Evolutionary conservation across 106 monocot species (phyloP), one percentile per base, ranked within the genome.

Genomic region (Platanthera guangdongensis): DNA sequence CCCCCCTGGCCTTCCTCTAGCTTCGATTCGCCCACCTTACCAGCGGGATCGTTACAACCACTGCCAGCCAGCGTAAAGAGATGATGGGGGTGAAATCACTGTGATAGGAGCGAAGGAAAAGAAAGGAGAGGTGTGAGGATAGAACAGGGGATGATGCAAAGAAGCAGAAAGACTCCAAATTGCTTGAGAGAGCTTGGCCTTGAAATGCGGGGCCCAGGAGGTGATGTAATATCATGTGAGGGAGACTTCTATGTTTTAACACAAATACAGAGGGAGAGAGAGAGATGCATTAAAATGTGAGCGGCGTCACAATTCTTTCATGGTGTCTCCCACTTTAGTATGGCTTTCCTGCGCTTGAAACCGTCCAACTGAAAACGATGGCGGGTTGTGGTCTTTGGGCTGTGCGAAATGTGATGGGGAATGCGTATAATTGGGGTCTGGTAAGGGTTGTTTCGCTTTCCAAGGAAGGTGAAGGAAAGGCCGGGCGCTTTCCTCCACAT

Each of bases 51-150:
- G n/a, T n/a, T n/a, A n/a, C 10, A 47, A 48, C 71, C 73, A 86
- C 88, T 80, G 79, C 88, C 91, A 82, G 83, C 84, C 79, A 84
- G 86, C 87, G 74, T 54, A 54, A 71, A 70, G 77, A 48, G 51
- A 9, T 30, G 49, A 63, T 67, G 14, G 79, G 47, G 80, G 47
- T 72, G 62, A 54, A 69, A 77, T 50, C 64, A 72, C 63, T 62
- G 68, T 60, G 48, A 5, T 11, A 14, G 25, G 25, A 25, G 25
- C 25, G 39, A 79, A 54, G 9, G 7, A 48, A 63, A 18, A 77
- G 51, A 72, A 50, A 74, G 14, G 60, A 30, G 32, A 9, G 16
- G 30, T 5, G 22, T 25, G 55, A 52, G 74, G 54, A 51, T 18
- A 60, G 62, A 12, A 12, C 7, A 21, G 25, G 9, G 14, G 8